Conservation (phyloP, 257 asterid species). For the Verbena officinalis region DNA sequence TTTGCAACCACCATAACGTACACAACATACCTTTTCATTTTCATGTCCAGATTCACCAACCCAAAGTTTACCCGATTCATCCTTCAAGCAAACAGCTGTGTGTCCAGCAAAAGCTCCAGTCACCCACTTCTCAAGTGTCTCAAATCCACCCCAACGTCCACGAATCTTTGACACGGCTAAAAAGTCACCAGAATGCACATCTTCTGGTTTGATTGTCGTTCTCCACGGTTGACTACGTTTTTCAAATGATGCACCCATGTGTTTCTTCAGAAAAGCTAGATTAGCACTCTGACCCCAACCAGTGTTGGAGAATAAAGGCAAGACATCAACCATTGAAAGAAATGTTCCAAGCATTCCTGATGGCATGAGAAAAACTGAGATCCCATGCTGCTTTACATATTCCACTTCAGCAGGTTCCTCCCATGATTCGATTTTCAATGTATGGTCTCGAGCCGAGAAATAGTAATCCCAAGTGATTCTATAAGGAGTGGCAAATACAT, state of each 20-base stretch:
- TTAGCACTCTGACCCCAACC: constrained; percentile 98
- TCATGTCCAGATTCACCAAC: constrained; percentile 99
- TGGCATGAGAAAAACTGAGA: constrained; percentile 98
- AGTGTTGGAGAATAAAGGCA: constrained; percentile 93
- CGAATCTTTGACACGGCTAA: constrained; percentile 96
- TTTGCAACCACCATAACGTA: background rate
- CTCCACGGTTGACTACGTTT: constrained; percentile 75
- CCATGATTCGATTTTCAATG: constrained; percentile 80
- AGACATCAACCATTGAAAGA: constrained; percentile 88
- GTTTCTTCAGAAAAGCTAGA: constrained; percentile 81
- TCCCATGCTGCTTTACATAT: constrained; percentile 94
- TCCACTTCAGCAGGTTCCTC: constrained; percentile 94
- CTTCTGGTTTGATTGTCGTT: constrained; percentile 70
- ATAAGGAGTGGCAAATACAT: constrained; percentile 98
- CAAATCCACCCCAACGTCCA: constrained; percentile 99
- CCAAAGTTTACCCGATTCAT: constrained; percentile 83
- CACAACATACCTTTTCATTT: constrained; percentile 77
- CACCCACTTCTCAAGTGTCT: constrained; percentile 99
- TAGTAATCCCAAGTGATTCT: constrained; percentile 98
- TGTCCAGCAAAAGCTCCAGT: constrained; percentile 99
- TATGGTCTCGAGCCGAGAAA: constrained; percentile 82
- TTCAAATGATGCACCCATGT: constrained; percentile 94
- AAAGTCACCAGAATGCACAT: constrained; percentile 94
- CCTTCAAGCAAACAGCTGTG: constrained; percentile 96
- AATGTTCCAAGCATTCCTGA: constrained; percentile 99